phyloP scores from a whole-genome alignment of 2,329 filamentous ascomycete genomes.

The Penicillium sp. region DNA sequence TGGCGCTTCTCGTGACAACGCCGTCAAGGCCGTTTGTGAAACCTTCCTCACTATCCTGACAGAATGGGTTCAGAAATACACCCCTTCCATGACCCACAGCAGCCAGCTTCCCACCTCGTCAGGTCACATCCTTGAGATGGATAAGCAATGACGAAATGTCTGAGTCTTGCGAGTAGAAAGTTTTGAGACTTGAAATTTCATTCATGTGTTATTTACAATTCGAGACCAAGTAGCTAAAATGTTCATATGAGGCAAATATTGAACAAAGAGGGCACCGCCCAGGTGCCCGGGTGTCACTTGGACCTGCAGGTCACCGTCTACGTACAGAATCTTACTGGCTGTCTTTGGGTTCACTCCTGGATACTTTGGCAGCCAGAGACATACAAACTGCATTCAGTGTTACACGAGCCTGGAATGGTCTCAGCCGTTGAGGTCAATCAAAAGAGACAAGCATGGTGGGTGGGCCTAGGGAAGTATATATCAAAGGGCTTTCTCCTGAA shows the following conservation, averaged over 20 bases:
- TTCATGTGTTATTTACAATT: not conserved
- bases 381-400: not conserved
- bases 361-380: not conserved
- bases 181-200: not conserved
- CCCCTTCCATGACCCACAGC: constrained; percentile 40
- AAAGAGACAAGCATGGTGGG: not conserved
- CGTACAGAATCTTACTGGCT: not conserved
- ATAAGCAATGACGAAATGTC: constrained; percentile 8
- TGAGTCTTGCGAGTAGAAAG: not conserved
- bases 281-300: not conserved
- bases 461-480: not conserved
- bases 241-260: not conserved
- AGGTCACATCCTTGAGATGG: constrained; percentile 31
- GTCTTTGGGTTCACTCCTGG: not conserved
- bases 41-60: constrained; percentile 37
- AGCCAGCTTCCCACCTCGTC: constrained; percentile 40
- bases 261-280: not conserved
- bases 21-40: constrained; percentile 38
- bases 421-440: not conserved
- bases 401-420: not conserved
- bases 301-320: not conserved
- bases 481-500: not conserved
- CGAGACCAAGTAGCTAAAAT: not conserved
- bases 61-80: constrained; percentile 41
- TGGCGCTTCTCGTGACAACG: constrained; percentile 35